Conservation (phyloP, 148 eudicot species). For the Chenopodium berlandieri region DNA sequence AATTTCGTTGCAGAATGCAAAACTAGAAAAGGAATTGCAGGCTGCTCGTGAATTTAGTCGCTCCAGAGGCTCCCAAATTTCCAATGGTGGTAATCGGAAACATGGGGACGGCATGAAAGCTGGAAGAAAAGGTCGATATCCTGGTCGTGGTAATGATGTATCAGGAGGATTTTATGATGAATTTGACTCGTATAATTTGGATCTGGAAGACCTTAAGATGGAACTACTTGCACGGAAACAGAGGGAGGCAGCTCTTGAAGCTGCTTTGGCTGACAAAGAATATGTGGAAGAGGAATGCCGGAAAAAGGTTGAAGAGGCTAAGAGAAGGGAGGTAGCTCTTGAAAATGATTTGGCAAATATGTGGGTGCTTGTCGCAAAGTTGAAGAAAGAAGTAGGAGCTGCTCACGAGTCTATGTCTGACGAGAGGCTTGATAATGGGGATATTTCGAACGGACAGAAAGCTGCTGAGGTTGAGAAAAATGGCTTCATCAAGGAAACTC, state of each 20-base stretch:
- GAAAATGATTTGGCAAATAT: conserved; percentile 96
- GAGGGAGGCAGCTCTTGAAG: conserved; percentile 77
- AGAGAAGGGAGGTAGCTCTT: conserved; percentile 70
- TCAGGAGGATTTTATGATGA: conserved; percentile 55
- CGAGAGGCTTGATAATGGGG: conserved; percentile 35
- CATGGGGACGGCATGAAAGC: conserved; percentile 47
- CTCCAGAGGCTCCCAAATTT: conserved; percentile 46
- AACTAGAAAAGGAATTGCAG: conserved; percentile 74
- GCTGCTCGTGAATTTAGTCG: conserved; percentile 58
- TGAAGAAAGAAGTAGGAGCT: conserved; percentile 69
- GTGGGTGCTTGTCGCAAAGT: conserved; percentile 99
- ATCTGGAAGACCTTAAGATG: conserved; percentile 68
- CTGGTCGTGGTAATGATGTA: conserved; percentile 55
- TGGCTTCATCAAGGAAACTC: conserved; percentile 48
- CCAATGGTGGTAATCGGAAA: conserved; percentile 54
- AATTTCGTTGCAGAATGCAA: conserved; percentile 74
- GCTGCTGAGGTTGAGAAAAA: conserved; percentile 34
- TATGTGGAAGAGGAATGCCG: conserved; percentile 60
- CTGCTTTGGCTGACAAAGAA: conserved; percentile 92
- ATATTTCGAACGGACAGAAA: conserved; percentile 34
- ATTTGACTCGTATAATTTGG: conserved; percentile 63
- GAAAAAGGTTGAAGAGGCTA: conserved; percentile 78
- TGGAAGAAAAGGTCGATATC: conserved; percentile 59
- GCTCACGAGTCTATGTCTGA: conserved; percentile 36
- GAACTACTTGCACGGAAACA: conserved; percentile 84